Percentiles rank a stretch among this genome's conserved stretches.
These are phyloP conservation scores for Castanea mollissima DNA, from an alignment of 306 rosid genomes.

Conservation along the genomic window DNA sequence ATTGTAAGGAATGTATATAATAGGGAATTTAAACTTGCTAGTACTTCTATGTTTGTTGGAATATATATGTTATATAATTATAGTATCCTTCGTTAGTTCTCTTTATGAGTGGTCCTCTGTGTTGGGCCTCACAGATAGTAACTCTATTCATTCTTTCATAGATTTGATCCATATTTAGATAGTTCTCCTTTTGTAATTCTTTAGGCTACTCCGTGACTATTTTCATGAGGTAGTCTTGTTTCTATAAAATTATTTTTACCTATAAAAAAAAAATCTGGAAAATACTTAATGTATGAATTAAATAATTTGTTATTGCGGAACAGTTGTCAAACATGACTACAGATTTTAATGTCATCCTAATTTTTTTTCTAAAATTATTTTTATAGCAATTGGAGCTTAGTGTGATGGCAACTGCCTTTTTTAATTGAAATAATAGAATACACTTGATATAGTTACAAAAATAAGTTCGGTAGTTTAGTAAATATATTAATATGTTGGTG, in stretches of 20 bases:
- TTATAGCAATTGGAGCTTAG: too few species aligned
- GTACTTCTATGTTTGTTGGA: neutral
- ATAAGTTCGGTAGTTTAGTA: neutral
- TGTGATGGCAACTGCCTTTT: too few species aligned
- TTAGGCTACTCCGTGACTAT: too few species aligned
- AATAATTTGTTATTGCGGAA: neutral
- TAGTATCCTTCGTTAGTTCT: neutral
- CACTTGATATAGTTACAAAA: neutral
- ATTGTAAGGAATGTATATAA: neutral
- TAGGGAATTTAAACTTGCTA: neutral
- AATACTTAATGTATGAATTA: neutral
- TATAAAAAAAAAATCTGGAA: neutral
- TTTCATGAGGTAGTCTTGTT: too few species aligned
- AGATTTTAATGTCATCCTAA: neutral
- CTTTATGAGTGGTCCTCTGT: too few species aligned
- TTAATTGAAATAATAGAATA: neutral
- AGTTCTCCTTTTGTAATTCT: too few species aligned
- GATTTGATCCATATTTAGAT: too few species aligned
- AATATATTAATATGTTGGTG: neutral
- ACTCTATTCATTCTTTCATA: too few species aligned
- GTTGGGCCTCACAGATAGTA: too few species aligned
- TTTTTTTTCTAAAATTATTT: neutral
- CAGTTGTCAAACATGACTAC: neutral
- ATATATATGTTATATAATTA: neutral
- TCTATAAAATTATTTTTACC: too few species aligned